Conservation (phyloP, 2,329 filamentous ascomycete species). For the Hirsutella thompsonii region DNA sequence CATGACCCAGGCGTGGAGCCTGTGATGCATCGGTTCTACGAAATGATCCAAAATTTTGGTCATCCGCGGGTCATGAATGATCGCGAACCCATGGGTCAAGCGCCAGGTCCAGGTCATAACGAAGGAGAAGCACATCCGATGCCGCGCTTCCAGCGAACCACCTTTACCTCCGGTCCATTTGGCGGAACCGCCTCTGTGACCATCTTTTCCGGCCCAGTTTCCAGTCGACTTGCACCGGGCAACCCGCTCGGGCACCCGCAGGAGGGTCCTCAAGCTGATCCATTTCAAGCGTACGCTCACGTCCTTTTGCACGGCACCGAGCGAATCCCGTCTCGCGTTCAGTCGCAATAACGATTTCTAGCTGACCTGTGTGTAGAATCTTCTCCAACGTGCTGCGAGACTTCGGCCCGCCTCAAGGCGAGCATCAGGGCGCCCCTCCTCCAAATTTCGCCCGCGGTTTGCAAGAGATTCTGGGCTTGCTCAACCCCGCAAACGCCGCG, state of each 20-base stretch:
- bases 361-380: slow-evolving; percentile 21
- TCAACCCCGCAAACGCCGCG: slow-evolving; percentile 37
- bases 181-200: slow-evolving; percentile 33
- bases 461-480: slow-evolving; percentile 39
- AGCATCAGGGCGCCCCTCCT: slow-evolving; percentile 10
- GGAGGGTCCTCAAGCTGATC: slow-evolving; percentile 16
- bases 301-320: not conserved
- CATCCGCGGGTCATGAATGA: slow-evolving; percentile 2
- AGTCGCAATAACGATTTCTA: not conserved
- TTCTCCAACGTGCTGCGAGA: slow-evolving; percentile 32
- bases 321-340: not conserved
- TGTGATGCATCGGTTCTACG: slow-evolving; percentile 27
- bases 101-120: not conserved
- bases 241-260: slow-evolving; percentile 1
- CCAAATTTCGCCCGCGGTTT: slow-evolving; percentile 22
- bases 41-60: slow-evolving; percentile 28
- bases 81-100: not conserved
- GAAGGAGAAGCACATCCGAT: slow-evolving; percentile 1
- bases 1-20: slow-evolving; percentile 21
- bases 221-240: slow-evolving; percentile 3
- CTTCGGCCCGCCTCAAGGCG: slow-evolving; percentile 18
- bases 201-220: slow-evolving; percentile 27
- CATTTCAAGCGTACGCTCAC: slow-evolving; percentile 35
- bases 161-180: slow-evolving; percentile 22
- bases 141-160: slow-evolving; percentile 22